phyloP scores from a whole-genome alignment of 768 basidiomycete species.

The Tulasnella sp. region DNA sequence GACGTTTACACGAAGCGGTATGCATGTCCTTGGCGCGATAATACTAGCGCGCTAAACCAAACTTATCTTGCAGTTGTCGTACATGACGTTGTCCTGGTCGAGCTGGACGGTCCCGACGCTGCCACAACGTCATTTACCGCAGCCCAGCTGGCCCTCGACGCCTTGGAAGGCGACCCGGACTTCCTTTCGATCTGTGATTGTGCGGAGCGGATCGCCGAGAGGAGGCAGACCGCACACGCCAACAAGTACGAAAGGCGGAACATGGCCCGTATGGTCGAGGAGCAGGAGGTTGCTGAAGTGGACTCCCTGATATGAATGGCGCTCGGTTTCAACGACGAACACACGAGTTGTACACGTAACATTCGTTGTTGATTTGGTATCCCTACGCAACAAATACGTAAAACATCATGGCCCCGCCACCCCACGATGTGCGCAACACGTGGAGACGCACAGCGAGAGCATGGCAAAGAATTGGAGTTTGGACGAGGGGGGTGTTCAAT shows the following conservation, averaged over 20 bases:
- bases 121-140: conserved; percentile 48
- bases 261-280: background rate
- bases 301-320: background rate
- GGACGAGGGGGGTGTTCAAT: background rate
- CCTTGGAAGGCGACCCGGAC: background rate
- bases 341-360: background rate
- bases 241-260: background rate
- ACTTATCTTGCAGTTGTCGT: conserved; percentile 51
- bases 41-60: background rate
- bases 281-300: background rate
- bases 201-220: background rate
- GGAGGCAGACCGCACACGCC: background rate
- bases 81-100: conserved; percentile 62
- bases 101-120: conserved; percentile 23
- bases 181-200: conserved; percentile 11
- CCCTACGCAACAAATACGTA: background rate
- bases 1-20: conserved; percentile 50
- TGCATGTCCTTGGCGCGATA: conserved; percentile 52
- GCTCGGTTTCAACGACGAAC: background rate
- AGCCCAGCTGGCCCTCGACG: conserved; percentile 33
- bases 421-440: background rate
- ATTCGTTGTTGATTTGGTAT: background rate
- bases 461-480: background rate
- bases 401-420: background rate
- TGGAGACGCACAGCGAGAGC: background rate